These are phyloP conservation scores for Schizosaccharomyces lindneri DNA, from an alignment of 805 yeast genomes.

Conservation along the genomic window DNA sequence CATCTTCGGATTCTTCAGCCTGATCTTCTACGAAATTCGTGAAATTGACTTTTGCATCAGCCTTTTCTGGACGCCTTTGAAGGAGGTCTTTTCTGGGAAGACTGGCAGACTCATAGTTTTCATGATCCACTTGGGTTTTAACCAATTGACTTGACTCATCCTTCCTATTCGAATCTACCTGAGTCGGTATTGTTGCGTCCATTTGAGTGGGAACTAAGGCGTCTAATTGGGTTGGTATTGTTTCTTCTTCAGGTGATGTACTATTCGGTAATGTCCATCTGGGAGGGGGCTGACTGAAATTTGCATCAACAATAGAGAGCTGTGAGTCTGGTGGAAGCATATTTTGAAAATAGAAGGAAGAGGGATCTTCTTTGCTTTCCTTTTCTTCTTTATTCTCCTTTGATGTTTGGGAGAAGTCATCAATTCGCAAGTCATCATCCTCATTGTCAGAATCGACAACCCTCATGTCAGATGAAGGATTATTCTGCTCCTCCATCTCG, in stretches of 20 bases:
- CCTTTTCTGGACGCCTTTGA: neutral
- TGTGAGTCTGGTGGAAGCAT: neutral
- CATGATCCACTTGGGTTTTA: too few relatives aligned
- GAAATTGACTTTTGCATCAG: neutral
- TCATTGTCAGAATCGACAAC: neutral
- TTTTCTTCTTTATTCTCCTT: too few relatives aligned
- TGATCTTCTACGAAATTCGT: slow-evolving; percentile 33
- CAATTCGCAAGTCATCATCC: neutral
- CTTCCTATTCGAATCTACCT: neutral
- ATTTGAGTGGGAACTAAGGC: neutral
- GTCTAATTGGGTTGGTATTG: neutral
- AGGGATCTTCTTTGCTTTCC: neutral
- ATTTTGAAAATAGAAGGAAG: neutral
- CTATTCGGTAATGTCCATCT: neutral
- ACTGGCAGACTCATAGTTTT: too few relatives aligned
- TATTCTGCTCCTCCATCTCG: neutral
- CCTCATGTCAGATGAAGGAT: neutral
- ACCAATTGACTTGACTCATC: too few relatives aligned
- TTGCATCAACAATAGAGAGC: neutral
- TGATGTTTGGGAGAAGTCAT: too few relatives aligned
- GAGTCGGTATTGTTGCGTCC: neutral
- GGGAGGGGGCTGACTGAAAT: neutral
- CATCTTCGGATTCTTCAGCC: slow-evolving; percentile 77
- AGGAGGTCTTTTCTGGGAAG: neutral
- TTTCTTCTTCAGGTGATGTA: neutral